These are phyloP conservation scores for Populus deltoides DNA, from an alignment of 345 rosid species.

Conservation along the genomic window DNA sequence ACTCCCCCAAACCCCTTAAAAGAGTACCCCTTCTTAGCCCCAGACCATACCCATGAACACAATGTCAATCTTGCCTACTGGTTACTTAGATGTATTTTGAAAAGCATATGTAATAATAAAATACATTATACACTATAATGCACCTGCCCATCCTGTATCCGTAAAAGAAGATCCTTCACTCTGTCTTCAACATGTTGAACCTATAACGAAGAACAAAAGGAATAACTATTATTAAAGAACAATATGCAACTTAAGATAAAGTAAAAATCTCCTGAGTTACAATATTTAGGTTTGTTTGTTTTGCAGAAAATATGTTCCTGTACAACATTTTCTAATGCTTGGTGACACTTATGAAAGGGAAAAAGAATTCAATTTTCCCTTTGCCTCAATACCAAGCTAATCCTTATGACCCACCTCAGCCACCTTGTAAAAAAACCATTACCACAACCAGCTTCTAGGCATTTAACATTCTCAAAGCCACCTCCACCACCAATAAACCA, in stretches of 20 bases:
- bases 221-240: not conserved
- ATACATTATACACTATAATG: not conserved
- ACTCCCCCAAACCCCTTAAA: not conserved
- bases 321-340: no score
- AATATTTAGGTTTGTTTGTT: no score
- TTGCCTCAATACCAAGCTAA: no score
- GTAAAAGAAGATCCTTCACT: constrained; percentile 59
- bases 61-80: not conserved
- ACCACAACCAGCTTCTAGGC: no score
- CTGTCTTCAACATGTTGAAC: constrained; percentile 80
- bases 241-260: not conserved
- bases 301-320: no score
- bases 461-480: no score
- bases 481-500: no score
- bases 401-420: no score
- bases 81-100: not conserved
- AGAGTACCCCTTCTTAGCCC: not conserved
- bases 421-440: no score
- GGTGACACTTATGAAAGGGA: no score
- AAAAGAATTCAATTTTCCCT: no score
- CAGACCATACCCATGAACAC: constrained; percentile 1
- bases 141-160: constrained; percentile 59
- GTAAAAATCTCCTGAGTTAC: no score
- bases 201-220: constrained; percentile 31
- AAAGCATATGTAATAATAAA: not conserved